Base-by-base conservation (phyloP, 768 basidiomycete species). In the Boletus bicolor region DNA sequence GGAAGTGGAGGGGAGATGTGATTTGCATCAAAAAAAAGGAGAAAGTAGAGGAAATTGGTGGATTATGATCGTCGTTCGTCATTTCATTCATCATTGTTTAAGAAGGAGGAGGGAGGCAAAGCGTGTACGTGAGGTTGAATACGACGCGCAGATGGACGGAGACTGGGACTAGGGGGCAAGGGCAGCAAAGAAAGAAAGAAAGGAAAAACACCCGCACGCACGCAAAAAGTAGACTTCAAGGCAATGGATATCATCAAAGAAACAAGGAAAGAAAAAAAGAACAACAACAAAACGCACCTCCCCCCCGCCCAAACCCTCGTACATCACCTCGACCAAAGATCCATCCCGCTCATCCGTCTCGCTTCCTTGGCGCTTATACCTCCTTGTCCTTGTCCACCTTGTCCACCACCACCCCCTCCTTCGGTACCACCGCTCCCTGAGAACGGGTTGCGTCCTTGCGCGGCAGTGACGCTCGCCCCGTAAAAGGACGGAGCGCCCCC, bases 301-400 rank as follows among this genome's bases (percentile, higher is more conserved):
- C 54, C 46, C 41, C 44, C 11, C 21, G 21, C 21, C 21, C 21
- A 28, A 11, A 43, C 30, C 45, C 41, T 34, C 37, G 38, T 19
- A 44, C 54, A 56, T 84, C 76, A 89, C 79, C 88, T 82, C 61
- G 84, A 82, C 88, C 89, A 91, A 50, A 81, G 69, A 69, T 91
- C 88, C 79, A 87, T 83, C 54, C 82, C 82, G 56, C 81, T 85
- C 55, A 80, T 72, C 67, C 85, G 78, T 68, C 86, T 75, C 37
- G 69, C 69, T 55, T 88, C 85, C 73, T 86, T 86, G 53, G 77
- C 65, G 51, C 72, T 65, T 49, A 75, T 59, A 10, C 32, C 49
- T 59, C 77, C 77, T 30, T 63, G 61, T 34, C 50, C 57, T 24
- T 24, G 21, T 24, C 21, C 21, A 8, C 44, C 52, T 7, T 58